Evolutionary conservation across 768 basidiomycete species (phyloP).

Genomic region (Suillus subalutaceus): DNA sequence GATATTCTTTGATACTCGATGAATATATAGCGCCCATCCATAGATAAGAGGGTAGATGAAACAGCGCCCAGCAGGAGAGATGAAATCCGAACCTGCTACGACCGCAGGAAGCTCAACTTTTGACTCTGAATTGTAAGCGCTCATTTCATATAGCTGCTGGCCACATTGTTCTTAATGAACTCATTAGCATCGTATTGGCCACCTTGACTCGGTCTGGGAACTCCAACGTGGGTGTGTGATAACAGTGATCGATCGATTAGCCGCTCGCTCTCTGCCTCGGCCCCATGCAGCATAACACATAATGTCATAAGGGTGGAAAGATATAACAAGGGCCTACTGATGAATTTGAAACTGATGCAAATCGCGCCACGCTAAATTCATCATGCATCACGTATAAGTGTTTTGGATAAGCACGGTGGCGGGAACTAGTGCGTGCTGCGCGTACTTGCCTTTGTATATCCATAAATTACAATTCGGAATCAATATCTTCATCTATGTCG

Average conservation of each 20-base stretch:
- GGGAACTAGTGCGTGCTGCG: neutral
- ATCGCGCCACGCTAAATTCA: neutral
- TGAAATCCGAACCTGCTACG: neutral
- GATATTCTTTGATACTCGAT: neutral
- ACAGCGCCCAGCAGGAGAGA: neutral
- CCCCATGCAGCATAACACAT: neutral
- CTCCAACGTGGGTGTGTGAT: neutral
- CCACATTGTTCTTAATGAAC: neutral
- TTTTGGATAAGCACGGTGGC: neutral
- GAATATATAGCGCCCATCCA: neutral
- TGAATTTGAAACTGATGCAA: neutral
- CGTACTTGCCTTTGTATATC: neutral
- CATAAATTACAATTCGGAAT: neutral
- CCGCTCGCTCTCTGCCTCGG: neutral
- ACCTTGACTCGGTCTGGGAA: neutral
- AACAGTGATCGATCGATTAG: neutral
- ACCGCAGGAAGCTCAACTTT: neutral
- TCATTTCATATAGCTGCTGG: neutral
- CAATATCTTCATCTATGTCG: neutral
- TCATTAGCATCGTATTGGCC: neutral
- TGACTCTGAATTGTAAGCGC: neutral
- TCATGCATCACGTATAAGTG: neutral
- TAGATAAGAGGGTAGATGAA: neutral
- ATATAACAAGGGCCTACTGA: neutral
- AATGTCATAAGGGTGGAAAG: neutral